Evolutionary conservation across 169 alveolate genomes (phyloP).

Genomic region (Eimeria maxima): DNA sequence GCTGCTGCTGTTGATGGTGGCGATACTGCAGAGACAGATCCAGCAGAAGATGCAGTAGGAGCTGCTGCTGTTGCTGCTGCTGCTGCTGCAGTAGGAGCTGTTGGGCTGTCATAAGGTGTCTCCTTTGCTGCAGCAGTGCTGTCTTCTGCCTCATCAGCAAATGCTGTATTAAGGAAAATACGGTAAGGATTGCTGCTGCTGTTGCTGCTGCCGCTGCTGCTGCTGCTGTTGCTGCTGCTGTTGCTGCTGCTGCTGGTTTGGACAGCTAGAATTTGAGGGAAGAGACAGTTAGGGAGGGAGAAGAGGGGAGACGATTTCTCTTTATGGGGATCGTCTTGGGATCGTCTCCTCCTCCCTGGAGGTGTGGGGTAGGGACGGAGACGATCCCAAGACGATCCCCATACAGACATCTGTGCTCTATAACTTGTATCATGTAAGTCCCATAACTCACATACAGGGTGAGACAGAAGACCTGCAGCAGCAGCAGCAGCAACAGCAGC

Average conservation of each 20-base stretch:
- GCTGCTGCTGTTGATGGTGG: too few relatives aligned
- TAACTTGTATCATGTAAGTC: slow-evolving; percentile 20
- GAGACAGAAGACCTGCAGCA: slow-evolving; percentile 2
- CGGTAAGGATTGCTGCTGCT: slow-evolving; percentile 28
- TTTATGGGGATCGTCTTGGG: background rate
- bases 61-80: too few relatives aligned
- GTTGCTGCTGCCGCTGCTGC: too few relatives aligned
- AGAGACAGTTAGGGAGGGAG: background rate
- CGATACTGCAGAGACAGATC: background rate
- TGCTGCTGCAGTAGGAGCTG: too few relatives aligned
- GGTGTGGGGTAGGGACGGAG: slow-evolving; percentile 43
- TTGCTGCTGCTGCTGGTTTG: background rate
- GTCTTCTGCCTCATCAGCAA: background rate
- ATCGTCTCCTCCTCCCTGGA: slow-evolving; percentile 1
- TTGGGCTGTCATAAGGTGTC: background rate
- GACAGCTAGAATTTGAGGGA: background rate
- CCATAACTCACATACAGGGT: slow-evolving; percentile 50
- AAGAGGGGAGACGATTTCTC: background rate
- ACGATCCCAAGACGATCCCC: slow-evolving; percentile 54
- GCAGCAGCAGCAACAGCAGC: slow-evolving; percentile 76
- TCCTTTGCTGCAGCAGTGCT: background rate
- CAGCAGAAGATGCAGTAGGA: too few relatives aligned
- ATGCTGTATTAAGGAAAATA: background rate
- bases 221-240: slow-evolving; percentile 20
- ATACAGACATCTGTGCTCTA: background rate